A percentile compares a stretch with the other conserved stretches of the same genome.
Evolutionary conservation across 2,329 filamentous ascomycete genomes (phyloP).

Genomic region (Neonectria magnoliae): DNA sequence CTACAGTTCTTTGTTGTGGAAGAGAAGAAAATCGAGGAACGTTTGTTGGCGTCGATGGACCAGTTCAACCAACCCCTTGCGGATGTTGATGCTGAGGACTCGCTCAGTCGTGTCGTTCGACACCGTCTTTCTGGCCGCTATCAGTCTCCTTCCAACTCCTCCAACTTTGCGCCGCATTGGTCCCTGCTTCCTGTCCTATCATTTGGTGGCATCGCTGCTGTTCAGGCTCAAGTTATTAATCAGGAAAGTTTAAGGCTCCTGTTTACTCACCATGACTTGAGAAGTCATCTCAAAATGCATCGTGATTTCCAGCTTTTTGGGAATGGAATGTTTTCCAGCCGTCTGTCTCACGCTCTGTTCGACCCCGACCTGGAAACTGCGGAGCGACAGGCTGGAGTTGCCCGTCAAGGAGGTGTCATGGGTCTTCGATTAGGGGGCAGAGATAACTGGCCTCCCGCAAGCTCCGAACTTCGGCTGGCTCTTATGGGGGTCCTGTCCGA

Average conservation of each 20-base stretch:
- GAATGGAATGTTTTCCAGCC: constrained; percentile 83
- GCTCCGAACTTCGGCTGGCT: constrained; percentile 89
- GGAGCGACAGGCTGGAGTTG: constrained; percentile 75
- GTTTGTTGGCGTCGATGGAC: constrained; percentile 62
- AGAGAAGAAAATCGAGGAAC: constrained; percentile 57
- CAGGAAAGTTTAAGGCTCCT: constrained; percentile 78
- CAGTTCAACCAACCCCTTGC: constrained; percentile 50
- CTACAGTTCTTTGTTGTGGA: constrained; percentile 62
- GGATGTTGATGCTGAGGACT: constrained; percentile 44
- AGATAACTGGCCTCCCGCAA: constrained; percentile 91
- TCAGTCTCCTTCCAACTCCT: constrained; percentile 27
- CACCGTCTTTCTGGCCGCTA: constrained; percentile 49
- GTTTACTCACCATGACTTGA: constrained; percentile 77
- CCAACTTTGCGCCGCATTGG: constrained; percentile 62
- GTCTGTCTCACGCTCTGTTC: constrained; percentile 85
- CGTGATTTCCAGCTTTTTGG: constrained; percentile 85
- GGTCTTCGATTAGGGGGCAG: constrained; percentile 84
- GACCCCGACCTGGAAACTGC: constrained; percentile 83
- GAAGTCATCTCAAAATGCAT: constrained; percentile 78
- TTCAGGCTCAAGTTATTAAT: constrained; percentile 82
- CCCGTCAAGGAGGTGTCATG: constrained; percentile 76
- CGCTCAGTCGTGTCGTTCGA: constrained; percentile 53
- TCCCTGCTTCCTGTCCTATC: constrained; percentile 75
- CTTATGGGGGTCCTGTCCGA: constrained; percentile 87
- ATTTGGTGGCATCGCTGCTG: constrained; percentile 76